Evolutionary conservation across 2,329 filamentous ascomycete genomes (phyloP).

Genomic region (Cercospora sp.): DNA sequence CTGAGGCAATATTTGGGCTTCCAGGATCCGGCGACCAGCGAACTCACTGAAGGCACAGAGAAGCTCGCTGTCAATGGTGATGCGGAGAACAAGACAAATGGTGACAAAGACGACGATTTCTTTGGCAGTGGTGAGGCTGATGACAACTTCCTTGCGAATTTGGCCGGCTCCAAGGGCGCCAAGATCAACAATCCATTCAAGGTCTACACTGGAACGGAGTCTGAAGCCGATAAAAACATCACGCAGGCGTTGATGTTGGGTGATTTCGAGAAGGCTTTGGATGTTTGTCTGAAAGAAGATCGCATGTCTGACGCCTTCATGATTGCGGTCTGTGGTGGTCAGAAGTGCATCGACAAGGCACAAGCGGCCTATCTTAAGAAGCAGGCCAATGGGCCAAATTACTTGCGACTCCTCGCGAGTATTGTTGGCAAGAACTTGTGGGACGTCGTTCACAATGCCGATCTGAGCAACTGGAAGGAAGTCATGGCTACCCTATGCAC

Average conservation of each 20-base stretch:
- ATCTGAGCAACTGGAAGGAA: slow-evolving; percentile 92
- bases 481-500: slow-evolving; percentile 95
- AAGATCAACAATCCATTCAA: slow-evolving; percentile 95
- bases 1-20: slow-evolving; percentile 92
- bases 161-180: slow-evolving; percentile 84
- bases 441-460: slow-evolving; percentile 96
- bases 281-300: slow-evolving; percentile 84
- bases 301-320: slow-evolving; percentile 95
- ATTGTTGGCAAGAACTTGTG: slow-evolving; percentile 96
- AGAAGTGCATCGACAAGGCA: slow-evolving; percentile 90
- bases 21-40: slow-evolving; percentile 56
- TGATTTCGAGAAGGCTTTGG: slow-evolving; percentile 84
- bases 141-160: slow-evolving; percentile 82
- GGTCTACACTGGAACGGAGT: slow-evolving; percentile 81
- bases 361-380: slow-evolving; percentile 87
- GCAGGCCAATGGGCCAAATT: slow-evolving; percentile 81
- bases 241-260: slow-evolving; percentile 87
- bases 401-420: slow-evolving; percentile 83
- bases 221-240: slow-evolving; percentile 78
- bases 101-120: slow-evolving; percentile 55
- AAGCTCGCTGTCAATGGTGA: slow-evolving; percentile 55
- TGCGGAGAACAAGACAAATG: slow-evolving; percentile 41
- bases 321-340: slow-evolving; percentile 94
- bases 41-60: slow-evolving; percentile 45
- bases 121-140: slow-evolving; percentile 73